A percentile compares a stretch with the other conserved stretches of the same genome.
Evolutionary conservation across 257 asterid species (phyloP).

Genomic region (Striga asiatica): DNA sequence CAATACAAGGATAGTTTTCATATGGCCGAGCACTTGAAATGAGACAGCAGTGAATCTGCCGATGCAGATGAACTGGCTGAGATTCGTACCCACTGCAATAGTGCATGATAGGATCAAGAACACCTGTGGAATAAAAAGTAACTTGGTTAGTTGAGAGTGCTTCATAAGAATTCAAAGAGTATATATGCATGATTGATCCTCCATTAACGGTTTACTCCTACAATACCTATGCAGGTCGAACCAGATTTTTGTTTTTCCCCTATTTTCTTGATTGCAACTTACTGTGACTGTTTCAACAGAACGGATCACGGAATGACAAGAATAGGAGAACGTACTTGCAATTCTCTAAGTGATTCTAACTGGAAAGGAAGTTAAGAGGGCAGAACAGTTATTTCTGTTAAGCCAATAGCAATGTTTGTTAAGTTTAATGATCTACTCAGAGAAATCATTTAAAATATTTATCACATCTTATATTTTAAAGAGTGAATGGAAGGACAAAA

Average conservation of each 20-base stretch:
- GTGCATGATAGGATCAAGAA: neutral
- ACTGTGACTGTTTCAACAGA: neutral
- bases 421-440: neutral
- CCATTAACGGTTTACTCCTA: too few species aligned
- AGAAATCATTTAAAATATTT: neutral
- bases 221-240: too few species aligned
- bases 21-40: slow-evolving; percentile 2
- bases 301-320: neutral
- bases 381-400: neutral
- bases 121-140: neutral
- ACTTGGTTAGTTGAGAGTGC: too few species aligned
- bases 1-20: neutral
- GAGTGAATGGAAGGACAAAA: too few species aligned
- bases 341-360: neutral
- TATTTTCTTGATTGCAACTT: too few species aligned
- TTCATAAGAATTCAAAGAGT: too few species aligned
- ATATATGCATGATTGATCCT: too few species aligned
- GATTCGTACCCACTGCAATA: slow-evolving; percentile 1
- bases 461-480: too few species aligned
- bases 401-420: neutral
- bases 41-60: slow-evolving; percentile 1
- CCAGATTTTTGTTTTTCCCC: too few species aligned
- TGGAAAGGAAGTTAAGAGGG: neutral
- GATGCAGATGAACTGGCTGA: slow-evolving; percentile 2
- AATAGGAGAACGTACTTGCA: neutral